Conservation (phyloP, 2,329 filamentous ascomycete species). For the Ambrosiella xylebori region DNA sequence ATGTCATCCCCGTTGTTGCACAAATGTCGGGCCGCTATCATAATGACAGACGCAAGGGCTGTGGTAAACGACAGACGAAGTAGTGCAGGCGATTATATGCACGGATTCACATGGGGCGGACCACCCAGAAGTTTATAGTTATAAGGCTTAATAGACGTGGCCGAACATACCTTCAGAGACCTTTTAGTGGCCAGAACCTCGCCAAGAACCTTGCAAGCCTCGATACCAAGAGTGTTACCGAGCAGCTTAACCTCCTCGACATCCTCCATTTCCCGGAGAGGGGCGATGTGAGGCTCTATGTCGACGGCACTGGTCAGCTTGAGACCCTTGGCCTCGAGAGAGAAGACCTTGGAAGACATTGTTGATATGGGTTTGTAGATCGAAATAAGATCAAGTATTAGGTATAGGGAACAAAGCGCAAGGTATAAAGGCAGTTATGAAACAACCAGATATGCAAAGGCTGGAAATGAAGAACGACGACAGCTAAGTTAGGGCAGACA, state of each 20-base stretch:
- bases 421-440: background rate
- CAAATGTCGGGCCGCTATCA: background rate
- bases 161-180: slow-evolving; percentile 46
- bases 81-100: background rate
- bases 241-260: slow-evolving; percentile 73
- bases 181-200: slow-evolving; percentile 73
- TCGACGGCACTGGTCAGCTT: slow-evolving; percentile 84
- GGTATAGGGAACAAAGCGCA: background rate
- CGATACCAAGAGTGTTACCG: slow-evolving; percentile 85
- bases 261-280: slow-evolving; percentile 51
- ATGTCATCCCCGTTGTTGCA: background rate
- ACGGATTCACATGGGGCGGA: background rate
- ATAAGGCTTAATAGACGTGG: background rate
- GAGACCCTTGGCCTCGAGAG: slow-evolving; percentile 76
- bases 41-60: background rate
- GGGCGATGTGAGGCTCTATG: slow-evolving; percentile 66
- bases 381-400: background rate
- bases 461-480: background rate
- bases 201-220: slow-evolving; percentile 70
- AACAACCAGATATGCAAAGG: background rate
- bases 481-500: background rate
- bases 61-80: slow-evolving; percentile 5
- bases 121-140: background rate
- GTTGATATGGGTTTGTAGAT: background rate
- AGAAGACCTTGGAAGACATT: slow-evolving; percentile 53